Evolutionary conservation across 768 basidiomycete species (phyloP), one percentile per base, ranked within the genome.

Genomic region (Macrolepiota fuliginosa): DNA sequence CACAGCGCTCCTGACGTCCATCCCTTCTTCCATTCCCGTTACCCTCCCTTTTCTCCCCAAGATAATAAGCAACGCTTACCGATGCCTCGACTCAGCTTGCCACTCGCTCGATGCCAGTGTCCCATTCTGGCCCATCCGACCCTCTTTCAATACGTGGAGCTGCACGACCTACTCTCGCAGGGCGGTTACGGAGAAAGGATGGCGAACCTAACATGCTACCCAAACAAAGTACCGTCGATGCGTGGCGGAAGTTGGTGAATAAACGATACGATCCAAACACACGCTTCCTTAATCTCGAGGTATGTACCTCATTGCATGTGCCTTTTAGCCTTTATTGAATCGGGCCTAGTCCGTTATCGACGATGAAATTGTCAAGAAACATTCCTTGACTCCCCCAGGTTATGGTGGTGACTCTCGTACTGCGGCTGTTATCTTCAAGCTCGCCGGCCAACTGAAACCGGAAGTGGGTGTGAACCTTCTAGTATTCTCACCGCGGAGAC

Each of bases 401-500:
- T 76, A 82, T 32, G 83, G 86, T 3, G 85, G 90, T 35, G 79
- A 83, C 25, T 70, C 74, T 22, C 84, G 80, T 62, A 90, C 92
- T 67, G 87, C 90, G 0, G 84, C 89, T 4, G 94, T 96, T 10
- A 87, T 98, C 49, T 95, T 95, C 80, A 95, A 95, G 73, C 79
- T 96, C 11, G 92, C 94, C 0, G 81, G 84, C 19, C 82, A 89
- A 66, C 83, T 95, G 56, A 86, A 84, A 65, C 94, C 94, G 39
- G 81, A 85, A 59, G 92, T 92, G 67, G 63, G 57, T 24, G 35
- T 22, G 32, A 45, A 15, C 58, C 65, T 35, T 52, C 46, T 42
- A 45, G 51, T 49, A 22, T 62, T 11, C 24, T 2, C 51, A 37
- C 10, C 61, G 29, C 58, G 47, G 39, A 49, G 19, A 54, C 55